Evolutionary conservation across 352 stramenopile species (phyloP), one percentile per base, ranked within the genome.

Genomic region (Globisporangium perplexum): DNA sequence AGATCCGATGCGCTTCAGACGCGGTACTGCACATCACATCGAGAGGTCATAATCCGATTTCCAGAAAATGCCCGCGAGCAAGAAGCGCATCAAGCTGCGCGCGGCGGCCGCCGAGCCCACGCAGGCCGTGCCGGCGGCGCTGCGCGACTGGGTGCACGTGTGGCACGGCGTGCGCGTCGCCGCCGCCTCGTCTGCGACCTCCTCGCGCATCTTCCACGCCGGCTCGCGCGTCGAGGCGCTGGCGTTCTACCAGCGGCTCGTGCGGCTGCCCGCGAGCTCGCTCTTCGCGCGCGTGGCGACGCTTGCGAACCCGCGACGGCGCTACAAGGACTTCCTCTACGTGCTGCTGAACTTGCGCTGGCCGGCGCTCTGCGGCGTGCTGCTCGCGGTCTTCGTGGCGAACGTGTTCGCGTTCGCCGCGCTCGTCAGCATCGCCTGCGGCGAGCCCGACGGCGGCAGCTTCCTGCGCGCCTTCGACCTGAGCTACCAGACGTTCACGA

Each of bases 401-500:
- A 83, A 86, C 50, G 87, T 91, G 49, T 74, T 88, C 38, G 55
- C 74, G 22, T 87, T 93, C 30, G 75, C 74, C 6, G 24, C 66
- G 4, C 12, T 88, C 44, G 60, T 72, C 33, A 81, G 65, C 38
- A 69, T 62, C 24, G 48, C 65, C 35, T 93, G 83, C 54, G 57
- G 70, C 36, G 77, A 91, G 26, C 78, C 77, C 0, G 66, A 61
- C 20, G 57, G n/a, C n/a, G n/a, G n/a, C n/a, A n/a, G 57, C 24
- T 82, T 87, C 41, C 71, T 86, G n/a, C 67, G 76, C 33, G 67
- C 76, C 3, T 87, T 89, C 47, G 72, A 88, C 51, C 45, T 91
- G 36, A 90, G 76, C 47, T 93, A 93, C 58, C 83, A 93, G 62
- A 90, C 83, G 2, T 93, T 91, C 55, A 90, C 78, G 15, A 93